Conservation (phyloP, 2,329 filamentous ascomycete genomes). For the Trichoderma asperellum region DNA sequence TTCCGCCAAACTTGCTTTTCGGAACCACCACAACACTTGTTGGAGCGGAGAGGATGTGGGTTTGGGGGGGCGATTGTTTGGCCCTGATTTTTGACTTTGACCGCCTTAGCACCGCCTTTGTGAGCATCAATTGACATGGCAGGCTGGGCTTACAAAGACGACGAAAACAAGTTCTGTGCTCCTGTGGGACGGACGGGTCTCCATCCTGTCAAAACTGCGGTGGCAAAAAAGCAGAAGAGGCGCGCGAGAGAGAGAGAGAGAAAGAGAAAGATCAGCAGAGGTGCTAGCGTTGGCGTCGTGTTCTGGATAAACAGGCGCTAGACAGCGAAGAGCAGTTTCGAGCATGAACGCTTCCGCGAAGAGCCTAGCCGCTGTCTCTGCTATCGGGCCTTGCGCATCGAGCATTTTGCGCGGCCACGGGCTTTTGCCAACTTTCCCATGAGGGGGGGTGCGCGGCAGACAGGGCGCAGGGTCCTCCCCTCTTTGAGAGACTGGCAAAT, state of each 20-base stretch:
- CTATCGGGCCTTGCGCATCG: conserved; percentile 10
- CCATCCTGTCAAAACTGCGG: conserved; percentile 16
- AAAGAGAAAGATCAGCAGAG: conserved; percentile 17
- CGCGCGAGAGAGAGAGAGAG: conserved; percentile 2
- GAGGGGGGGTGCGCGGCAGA: not conserved
- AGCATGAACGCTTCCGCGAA: conserved; percentile 17
- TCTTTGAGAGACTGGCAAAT: not conserved
- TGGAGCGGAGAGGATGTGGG: not conserved
- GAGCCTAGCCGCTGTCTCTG: conserved; percentile 9
- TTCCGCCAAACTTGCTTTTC: not conserved
- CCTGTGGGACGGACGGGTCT: not conserved
- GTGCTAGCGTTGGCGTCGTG: not conserved
- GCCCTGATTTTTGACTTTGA: not conserved
- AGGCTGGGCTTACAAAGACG: not conserved
- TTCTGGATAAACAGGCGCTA: not conserved
- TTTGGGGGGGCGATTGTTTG: not conserved
- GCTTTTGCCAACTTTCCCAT: conserved; percentile 5
- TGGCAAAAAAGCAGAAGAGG: conserved; percentile 14
- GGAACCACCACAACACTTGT: not conserved
- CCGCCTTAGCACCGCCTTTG: not conserved
- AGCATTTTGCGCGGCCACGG: not conserved
- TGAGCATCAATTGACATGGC: not conserved
- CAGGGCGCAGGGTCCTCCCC: not conserved
- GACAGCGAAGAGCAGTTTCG: not conserved
- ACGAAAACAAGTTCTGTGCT: not conserved